A percentile compares a stretch with the other conserved stretches of the same genome.
Conservation (phyloP, 345 rosid species). For the Raphanus raphanistrum region DNA sequence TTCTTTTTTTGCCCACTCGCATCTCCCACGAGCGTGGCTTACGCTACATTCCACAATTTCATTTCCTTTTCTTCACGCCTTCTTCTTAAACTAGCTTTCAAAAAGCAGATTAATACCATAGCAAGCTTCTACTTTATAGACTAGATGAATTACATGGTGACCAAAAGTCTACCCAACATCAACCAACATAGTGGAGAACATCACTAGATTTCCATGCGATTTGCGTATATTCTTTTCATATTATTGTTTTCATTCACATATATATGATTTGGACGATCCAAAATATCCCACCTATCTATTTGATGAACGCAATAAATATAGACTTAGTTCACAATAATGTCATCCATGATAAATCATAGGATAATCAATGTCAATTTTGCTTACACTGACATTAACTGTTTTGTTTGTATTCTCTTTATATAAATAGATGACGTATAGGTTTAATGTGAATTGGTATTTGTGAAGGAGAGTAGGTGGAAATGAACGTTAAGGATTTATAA, state of each 20-base stretch:
- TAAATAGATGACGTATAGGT: neutral
- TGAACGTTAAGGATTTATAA: constrained; percentile 7
- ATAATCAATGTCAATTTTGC: neutral
- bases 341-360: neutral
- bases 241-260: neutral
- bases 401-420: constrained; percentile 3
- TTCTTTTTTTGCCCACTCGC: constrained; percentile 22
- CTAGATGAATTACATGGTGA: constrained; percentile 16
- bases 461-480: constrained; percentile 3
- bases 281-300: constrained; percentile 1
- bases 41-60: neutral
- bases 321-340: neutral
- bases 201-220: constrained; percentile 4
- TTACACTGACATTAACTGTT: neutral
- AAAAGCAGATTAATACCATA: constrained; percentile 5
- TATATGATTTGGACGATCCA: constrained; percentile 3
- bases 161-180: constrained; percentile 33
- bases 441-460: neutral
- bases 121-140: constrained; percentile 8
- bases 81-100: constrained; percentile 15
- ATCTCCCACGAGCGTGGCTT: constrained; percentile 16
- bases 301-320: neutral
- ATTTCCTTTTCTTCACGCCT: constrained; percentile 37
- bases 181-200: constrained; percentile 15
- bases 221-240: neutral